Conservation (phyloP, 768 basidiomycete genomes). For the Lepiota subincarnata region DNA sequence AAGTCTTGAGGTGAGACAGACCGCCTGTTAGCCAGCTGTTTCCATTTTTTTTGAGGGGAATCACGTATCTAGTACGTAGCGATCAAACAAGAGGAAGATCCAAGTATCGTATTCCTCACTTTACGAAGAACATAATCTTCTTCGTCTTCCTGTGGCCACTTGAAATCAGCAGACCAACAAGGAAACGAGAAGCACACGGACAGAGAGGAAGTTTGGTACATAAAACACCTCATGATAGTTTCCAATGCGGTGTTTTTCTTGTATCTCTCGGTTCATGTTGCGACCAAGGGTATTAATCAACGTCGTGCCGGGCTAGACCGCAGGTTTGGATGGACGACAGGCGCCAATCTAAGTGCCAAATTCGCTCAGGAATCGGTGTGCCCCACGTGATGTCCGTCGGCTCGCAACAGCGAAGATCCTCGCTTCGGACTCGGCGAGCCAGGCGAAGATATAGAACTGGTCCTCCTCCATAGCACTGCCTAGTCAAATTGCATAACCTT, state of each 20-base stretch:
- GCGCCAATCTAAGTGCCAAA: not conserved
- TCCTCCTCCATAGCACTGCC: not conserved
- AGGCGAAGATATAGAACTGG: too few relatives aligned
- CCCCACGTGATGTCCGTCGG: not conserved
- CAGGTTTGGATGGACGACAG: too few relatives aligned
- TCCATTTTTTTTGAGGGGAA: conserved; percentile 82
- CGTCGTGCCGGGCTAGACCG: not conserved
- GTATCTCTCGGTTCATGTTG: not conserved
- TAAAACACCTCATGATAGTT: conserved; percentile 50
- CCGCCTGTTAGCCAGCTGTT: conserved; percentile 67
- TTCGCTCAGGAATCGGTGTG: not conserved
- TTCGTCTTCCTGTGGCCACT: conserved; percentile 47
- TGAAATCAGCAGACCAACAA: not conserved
- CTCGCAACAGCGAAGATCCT: too few relatives aligned
- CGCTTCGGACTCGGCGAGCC: too few relatives aligned
- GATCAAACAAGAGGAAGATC: conserved; percentile 13
- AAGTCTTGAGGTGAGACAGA: conserved; percentile 28
- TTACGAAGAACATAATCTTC: conserved; percentile 76
- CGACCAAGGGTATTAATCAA: not conserved
- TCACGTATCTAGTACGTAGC: conserved; percentile 57
- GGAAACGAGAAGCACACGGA: conserved; percentile 18
- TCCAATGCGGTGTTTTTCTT: not conserved
- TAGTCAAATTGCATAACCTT: too few relatives aligned
- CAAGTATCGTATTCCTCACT: conserved; percentile 35
- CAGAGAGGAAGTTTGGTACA: conserved; percentile 72